Evolutionary conservation across 441 rosid genomes (phyloP).

Genomic region (California macrophylla): DNA sequence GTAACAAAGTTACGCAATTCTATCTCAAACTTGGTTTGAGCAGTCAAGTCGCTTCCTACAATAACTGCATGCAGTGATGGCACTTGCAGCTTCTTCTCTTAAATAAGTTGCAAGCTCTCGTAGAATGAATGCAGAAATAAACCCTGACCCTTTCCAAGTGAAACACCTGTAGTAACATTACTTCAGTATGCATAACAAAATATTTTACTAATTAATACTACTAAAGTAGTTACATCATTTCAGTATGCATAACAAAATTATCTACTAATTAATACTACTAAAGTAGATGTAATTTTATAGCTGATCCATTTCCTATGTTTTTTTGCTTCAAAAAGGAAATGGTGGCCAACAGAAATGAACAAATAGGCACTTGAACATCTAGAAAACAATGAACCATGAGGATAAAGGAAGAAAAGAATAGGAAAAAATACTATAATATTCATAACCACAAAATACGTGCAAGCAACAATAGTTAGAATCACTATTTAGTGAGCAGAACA

Average conservation of each 20-base stretch:
- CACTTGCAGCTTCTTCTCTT: slow-evolving; percentile 18
- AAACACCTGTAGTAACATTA: slow-evolving; percentile 16
- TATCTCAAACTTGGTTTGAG: slow-evolving; percentile 23
- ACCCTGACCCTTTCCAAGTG: slow-evolving; percentile 23
- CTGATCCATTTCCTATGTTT: background rate
- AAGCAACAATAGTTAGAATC: background rate
- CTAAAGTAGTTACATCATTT: background rate
- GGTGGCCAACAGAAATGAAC: background rate
- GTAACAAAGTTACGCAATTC: slow-evolving; percentile 18
- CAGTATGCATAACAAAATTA: slow-evolving; percentile 1
- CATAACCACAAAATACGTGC: background rate
- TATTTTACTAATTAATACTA: background rate
- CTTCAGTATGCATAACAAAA: slow-evolving; percentile 8
- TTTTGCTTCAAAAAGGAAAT: background rate
- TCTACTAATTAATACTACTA: too few relatives aligned
- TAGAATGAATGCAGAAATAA: slow-evolving; percentile 17
- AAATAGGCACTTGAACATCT: background rate
- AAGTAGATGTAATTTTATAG: background rate
- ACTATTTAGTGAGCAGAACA: background rate
- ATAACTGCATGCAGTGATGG: slow-evolving; percentile 21
- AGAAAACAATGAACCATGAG: background rate
- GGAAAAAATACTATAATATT: background rate
- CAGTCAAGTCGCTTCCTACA: slow-evolving; percentile 24
- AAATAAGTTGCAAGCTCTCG: slow-evolving; percentile 21
- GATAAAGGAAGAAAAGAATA: background rate